These are phyloP conservation scores for Pseudoscleropodium purum DNA, from an alignment of 225 moss, liverwort and hornwort genomes.

Conservation along the genomic window DNA sequence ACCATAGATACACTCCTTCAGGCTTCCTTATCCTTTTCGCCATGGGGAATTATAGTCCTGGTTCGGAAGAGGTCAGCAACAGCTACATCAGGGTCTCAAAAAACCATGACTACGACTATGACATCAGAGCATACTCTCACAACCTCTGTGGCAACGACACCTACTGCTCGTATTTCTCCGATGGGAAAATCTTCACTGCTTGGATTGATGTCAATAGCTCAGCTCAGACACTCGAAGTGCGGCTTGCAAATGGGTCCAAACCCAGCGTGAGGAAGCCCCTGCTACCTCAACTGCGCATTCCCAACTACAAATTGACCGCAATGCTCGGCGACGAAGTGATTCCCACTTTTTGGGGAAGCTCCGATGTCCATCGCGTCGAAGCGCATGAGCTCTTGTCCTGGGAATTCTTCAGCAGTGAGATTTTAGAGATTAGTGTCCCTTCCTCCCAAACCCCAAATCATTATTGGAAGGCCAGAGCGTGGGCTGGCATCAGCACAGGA, in stretches of 20 bases:
- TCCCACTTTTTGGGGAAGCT: neutral
- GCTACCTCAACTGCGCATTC: neutral
- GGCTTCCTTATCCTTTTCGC: neutral
- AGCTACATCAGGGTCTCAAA: neutral
- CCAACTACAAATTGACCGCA: neutral
- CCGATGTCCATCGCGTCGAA: neutral
- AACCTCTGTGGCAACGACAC: neutral
- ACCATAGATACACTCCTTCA: neutral
- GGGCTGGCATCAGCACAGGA: neutral
- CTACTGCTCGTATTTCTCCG: neutral
- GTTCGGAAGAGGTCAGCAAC: neutral
- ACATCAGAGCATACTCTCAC: neutral
- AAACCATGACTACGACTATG: neutral
- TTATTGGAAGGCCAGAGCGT: neutral
- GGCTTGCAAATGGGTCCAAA: neutral
- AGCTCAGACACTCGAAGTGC: neutral
- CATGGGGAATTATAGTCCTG: neutral
- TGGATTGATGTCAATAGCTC: neutral
- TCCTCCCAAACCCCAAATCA: neutral
- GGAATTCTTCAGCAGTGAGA: neutral
- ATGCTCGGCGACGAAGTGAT: neutral
- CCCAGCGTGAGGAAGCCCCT: neutral
- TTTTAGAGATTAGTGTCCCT: neutral
- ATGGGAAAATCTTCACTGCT: neutral
- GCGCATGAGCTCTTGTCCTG: neutral